phyloP scores from a whole-genome alignment of 2,329 filamentous ascomycete species.

The Myriosclerotinia scirpicola region DNA sequence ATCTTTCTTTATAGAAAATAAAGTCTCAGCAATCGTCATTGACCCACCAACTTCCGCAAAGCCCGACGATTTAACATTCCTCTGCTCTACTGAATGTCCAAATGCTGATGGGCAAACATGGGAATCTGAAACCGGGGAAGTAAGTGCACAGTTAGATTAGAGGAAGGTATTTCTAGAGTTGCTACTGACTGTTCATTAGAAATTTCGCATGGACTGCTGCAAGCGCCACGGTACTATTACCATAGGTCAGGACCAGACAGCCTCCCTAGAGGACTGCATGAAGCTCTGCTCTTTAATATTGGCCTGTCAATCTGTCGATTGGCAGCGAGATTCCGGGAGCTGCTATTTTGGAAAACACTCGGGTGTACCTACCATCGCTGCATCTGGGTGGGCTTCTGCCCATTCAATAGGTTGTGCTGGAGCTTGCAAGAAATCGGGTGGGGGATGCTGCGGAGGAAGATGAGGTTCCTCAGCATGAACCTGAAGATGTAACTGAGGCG shows the following conservation, averaged over 20 bases:
- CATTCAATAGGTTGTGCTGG: conserved; percentile 16
- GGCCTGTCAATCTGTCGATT: conserved; percentile 11
- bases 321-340: not conserved
- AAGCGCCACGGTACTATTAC: conserved; percentile 4
- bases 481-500: not conserved
- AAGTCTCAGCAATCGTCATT: conserved; percentile 3
- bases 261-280: conserved; percentile 17
- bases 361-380: not conserved
- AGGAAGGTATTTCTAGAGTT: not conserved
- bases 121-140: conserved; percentile 12
- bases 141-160: not conserved
- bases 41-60: conserved; percentile 7
- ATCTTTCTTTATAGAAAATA: not conserved
- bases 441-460: not conserved
- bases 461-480: not conserved
- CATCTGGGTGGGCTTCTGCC: conserved; percentile 20
- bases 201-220: conserved; percentile 11
- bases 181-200: not conserved
- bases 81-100: conserved; percentile 17
- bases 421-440: conserved; percentile 12
- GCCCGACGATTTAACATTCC: not conserved
- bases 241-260: not conserved
- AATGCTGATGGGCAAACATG: conserved; percentile 19
- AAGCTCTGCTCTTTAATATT: conserved; percentile 1
- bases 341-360: conserved; percentile 15